Percentiles rank a stretch among this genome's conserved stretches.
These are phyloP conservation scores for Geotrichum candidum DNA, from an alignment of 1,139 yeast species.

Conservation along the genomic window DNA sequence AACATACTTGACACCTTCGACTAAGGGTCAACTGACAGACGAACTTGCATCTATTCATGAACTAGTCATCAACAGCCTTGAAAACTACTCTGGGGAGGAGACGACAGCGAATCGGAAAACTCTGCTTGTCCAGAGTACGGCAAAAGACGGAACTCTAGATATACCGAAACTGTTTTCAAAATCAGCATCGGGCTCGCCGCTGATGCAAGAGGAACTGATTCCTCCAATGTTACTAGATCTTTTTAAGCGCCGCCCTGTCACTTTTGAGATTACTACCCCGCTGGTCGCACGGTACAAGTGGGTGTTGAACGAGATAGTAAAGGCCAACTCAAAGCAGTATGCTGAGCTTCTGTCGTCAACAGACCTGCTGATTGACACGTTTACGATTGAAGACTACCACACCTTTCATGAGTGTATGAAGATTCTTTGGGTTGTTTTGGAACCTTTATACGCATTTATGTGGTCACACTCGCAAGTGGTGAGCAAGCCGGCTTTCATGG, in stretches of 20 bases:
- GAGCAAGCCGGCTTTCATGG: constrained; percentile 5
- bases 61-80: neutral
- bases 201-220: constrained; percentile 1
- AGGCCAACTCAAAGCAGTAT: neutral
- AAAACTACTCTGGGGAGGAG: neutral
- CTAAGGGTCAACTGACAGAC: neutral
- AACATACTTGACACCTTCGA: neutral
- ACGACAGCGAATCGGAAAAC: neutral
- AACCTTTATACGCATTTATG: neutral
- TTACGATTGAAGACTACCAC: neutral
- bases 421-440: constrained; percentile 6
- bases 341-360: neutral
- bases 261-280: neutral
- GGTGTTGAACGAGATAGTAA: neutral
- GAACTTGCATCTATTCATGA: neutral
- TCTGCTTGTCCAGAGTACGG: neutral
- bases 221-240: neutral
- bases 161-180: neutral
- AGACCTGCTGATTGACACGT: neutral
- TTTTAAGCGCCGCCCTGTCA: neutral
- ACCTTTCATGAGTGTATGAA: constrained; percentile 1
- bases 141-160: neutral
- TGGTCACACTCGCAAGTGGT: constrained; percentile 2
- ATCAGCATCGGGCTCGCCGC: neutral
- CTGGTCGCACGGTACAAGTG: neutral